Conservation (phyloP, 2,329 filamentous ascomycete genomes). For the Aspergillus transmontanensis region DNA sequence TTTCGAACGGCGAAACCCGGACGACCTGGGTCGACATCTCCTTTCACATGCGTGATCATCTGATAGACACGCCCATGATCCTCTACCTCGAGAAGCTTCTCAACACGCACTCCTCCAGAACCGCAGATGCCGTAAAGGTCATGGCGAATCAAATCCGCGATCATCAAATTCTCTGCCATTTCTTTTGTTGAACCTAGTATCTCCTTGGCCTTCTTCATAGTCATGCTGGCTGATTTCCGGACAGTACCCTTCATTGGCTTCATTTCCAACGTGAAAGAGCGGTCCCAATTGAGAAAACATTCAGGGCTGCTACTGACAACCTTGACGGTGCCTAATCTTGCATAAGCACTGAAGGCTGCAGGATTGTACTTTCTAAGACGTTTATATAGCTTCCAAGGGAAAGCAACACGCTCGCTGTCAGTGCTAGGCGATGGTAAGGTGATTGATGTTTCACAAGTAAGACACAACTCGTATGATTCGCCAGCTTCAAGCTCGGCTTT, state of each 20-base stretch:
- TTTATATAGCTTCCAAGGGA: conserved; percentile 72
- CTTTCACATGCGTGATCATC: conserved; percentile 86
- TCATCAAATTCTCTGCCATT: conserved; percentile 96
- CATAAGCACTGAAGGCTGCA: conserved; percentile 81
- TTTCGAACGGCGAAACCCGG: conserved; percentile 35
- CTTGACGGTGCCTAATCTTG: conserved; percentile 69
- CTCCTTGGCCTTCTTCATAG: conserved; percentile 69
- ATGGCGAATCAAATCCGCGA: conserved; percentile 93
- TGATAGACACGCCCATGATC: conserved; percentile 90
- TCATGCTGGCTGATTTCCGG: conserved; percentile 70
- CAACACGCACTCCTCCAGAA: conserved; percentile 70
- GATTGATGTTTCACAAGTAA: conserved; percentile 75
- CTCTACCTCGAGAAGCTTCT: conserved; percentile 81
- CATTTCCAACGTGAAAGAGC: conserved; percentile 58
- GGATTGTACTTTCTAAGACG: conserved; percentile 72
- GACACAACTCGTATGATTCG: conserved; percentile 82
- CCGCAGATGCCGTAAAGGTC: conserved; percentile 86
- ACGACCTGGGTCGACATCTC: conserved; percentile 43
- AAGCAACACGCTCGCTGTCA: conserved; percentile 30
- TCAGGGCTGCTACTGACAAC: conserved; percentile 85
- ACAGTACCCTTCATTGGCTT: conserved; percentile 97
- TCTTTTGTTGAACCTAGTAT: conserved; percentile 84
- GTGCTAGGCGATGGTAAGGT: conserved; percentile 36
- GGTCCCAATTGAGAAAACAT: conserved; percentile 75
- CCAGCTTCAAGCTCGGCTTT: conserved; percentile 73